phyloP scores from a whole-genome alignment of 768 basidiomycete species.

The Flagelloscypha sp. region DNA sequence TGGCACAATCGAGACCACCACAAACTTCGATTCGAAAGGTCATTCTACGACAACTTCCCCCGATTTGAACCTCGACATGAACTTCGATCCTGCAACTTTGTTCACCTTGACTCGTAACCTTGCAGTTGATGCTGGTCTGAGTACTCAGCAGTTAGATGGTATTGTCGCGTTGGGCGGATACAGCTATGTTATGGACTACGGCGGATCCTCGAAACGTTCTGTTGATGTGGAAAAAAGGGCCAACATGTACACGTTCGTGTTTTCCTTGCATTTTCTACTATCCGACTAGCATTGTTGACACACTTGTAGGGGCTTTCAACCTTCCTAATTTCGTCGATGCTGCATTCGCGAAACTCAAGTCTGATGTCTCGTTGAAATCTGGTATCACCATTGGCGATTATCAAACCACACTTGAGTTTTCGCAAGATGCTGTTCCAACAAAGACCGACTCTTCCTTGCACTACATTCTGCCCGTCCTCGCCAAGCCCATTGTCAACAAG shows the following conservation, averaged over 20 bases:
- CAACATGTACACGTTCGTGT: constrained; percentile 46
- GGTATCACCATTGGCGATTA: constrained; percentile 61
- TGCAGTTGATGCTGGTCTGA: constrained; percentile 54
- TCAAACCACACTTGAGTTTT: constrained; percentile 51
- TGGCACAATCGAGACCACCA: constrained; percentile 49
- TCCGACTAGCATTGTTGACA: constrained; percentile 3
- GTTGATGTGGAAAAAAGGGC: constrained; percentile 24
- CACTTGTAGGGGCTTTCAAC: constrained; percentile 43
- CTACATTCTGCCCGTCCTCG: constrained; percentile 59
- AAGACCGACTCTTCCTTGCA: constrained; percentile 54
- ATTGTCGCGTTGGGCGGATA: constrained; percentile 65
- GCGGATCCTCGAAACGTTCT: constrained; percentile 25
- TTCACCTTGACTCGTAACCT: constrained; percentile 66
- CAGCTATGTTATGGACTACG: constrained; percentile 34
- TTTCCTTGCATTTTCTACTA: background rate
- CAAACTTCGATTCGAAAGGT: constrained; percentile 43
- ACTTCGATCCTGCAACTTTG: constrained; percentile 57
- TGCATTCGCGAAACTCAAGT: constrained; percentile 57
- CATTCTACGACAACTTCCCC: constrained; percentile 52
- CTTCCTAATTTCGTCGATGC: constrained; percentile 53
- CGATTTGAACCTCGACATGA: constrained; percentile 50
- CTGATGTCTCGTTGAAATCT: constrained; percentile 50
- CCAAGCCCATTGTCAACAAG: constrained; percentile 67
- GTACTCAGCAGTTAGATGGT: constrained; percentile 53
- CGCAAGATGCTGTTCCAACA: constrained; percentile 47